Base-by-base conservation (phyloP, 1,139 yeast genomes). In the Kodamaea ohmeri region DNA sequence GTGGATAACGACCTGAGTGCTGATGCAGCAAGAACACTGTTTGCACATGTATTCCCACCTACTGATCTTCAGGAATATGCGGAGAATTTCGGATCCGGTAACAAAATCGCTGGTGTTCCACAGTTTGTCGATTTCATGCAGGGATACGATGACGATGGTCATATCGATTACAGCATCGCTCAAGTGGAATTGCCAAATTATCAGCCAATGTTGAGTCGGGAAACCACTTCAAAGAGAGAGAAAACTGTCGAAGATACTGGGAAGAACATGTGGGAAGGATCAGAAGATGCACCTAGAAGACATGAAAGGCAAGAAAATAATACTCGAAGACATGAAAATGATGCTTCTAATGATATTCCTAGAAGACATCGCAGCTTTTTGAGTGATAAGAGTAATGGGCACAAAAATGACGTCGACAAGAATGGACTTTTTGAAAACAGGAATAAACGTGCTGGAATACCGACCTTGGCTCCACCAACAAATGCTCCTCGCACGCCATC, bases 1-100 rank as follows among this genome's bases (percentile, higher is more conserved):
- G 92, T 88, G 19, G 79, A 79, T 36, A 84, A 83, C 49, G 96
- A 87, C 53, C 85, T 80, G 43, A 64, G 80, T 4, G 85, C 85
- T 38, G 96, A 88, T 54, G 67, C 70, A 42, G 76, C 89, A 13
- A 73, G 96, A 40, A 61, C 79, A 6, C 63, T 76, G 2, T 70
- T 88, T 44, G 96, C 90, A 40, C 73, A 75, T 39, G 80, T 90
- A 44, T 82, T 79, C 20, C 79, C 86, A 4, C 65, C 65, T 3
- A 65, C 63, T 25, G 96, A 88, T 51, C 65, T 85, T 17, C 71
- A 69, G 32, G 60, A 64, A 7, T 86, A 81, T 57, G 76, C 79
- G 5, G 60, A 66, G 7, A 64, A 65, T 25, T 71, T 72, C 47
- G 84, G 83, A 4, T 84, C 95, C 0, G 95, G 96, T 0, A 67